Conservation (phyloP, 768 basidiomycete species). For the Leccinum imitatum region DNA sequence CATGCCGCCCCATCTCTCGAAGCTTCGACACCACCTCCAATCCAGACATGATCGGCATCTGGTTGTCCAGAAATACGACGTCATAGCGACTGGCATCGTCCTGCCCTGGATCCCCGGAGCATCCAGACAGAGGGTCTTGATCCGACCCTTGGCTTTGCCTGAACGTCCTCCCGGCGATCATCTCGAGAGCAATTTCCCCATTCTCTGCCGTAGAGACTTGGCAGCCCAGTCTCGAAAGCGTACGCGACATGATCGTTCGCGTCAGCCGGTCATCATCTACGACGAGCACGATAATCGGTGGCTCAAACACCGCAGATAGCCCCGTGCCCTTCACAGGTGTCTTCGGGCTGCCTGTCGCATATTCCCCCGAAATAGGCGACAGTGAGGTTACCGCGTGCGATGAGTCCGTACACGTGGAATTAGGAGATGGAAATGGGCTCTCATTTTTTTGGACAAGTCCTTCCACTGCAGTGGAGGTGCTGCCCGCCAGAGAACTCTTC, state of each 20-base stretch:
- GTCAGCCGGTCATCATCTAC: conserved; percentile 85
- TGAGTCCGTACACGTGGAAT: conserved; percentile 4
- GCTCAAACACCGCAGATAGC: conserved; percentile 38
- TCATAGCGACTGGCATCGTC: conserved; percentile 31
- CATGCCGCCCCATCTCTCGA: conserved; percentile 59
- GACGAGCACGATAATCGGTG: conserved; percentile 65
- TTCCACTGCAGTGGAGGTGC: conserved; percentile 6
- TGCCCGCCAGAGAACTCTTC: conserved; percentile 3
- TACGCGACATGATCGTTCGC: conserved; percentile 75
- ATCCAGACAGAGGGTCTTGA: neutral
- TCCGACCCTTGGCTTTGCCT: neutral
- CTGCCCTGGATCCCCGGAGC: neutral
- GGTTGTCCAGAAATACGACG: conserved; percentile 64
- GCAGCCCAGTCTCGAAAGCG: conserved; percentile 78
- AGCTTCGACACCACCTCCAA: conserved; percentile 64
- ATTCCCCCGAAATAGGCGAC: conserved; percentile 5
- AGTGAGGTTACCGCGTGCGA: neutral
- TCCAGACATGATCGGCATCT: conserved; percentile 83
- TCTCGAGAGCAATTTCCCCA: conserved; percentile 71
- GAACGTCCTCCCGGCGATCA: conserved; percentile 51
- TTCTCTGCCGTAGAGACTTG: conserved; percentile 81
- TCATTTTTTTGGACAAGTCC: neutral
- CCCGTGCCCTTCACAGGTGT: conserved; percentile 14
- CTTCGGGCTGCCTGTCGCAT: conserved; percentile 12
- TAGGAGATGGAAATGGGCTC: conserved; percentile 4